Base-by-base conservation (phyloP, 1,139 yeast species). In the Pichia sp. region DNA sequence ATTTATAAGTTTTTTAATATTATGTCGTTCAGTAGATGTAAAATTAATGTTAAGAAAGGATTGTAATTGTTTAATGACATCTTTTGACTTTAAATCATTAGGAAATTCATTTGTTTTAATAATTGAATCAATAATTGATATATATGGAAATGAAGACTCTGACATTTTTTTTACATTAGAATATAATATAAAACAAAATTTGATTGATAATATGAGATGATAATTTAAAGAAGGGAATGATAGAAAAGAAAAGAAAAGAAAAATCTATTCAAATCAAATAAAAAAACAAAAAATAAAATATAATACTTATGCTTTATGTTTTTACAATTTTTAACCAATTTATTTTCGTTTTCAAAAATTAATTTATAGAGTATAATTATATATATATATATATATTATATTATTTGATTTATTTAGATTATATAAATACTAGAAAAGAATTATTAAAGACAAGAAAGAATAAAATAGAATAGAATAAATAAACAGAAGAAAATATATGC, bases 1-100 rank as follows among this genome's bases (percentile, higher is more conserved):
- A 7, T 25, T 26, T 3, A 43, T 32, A 18, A 39, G 3, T 7
- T 26, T 46, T 29, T 46, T 46, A 7, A 43, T 2, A 1, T n/a
- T 25, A 31, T 40, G 46, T 27, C 9, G 39, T 33, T 28, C n/a
- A 3, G 30, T 18, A 5, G 34, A 26, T 11, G 28, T 26, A 32
- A 46, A 43, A 1, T 18, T 18, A 5, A 27, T 7, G 36, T 46
- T 46, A 6, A 46, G 39, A 35, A 43, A 30, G 5, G 42, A 5
- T 7, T 40, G 34, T 25, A 46, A 39, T 30, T 46, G 46, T 28
- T 43, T 43, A 10, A 46, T n/a, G 4, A 46, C 18, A 5, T 26
- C n/a, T 27, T 36, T 36, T 27, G 30, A 10, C 27, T 27, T 28
- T n/a, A 28, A 28, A 3, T 37, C 10, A 9, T 37, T 31, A 7